A percentile compares a stretch with the other conserved stretches of the same genome.
These are phyloP conservation scores for Hyaloscypha finlandica DNA, from an alignment of 495 filamentous ascomycete species.

Conservation along the genomic window DNA sequence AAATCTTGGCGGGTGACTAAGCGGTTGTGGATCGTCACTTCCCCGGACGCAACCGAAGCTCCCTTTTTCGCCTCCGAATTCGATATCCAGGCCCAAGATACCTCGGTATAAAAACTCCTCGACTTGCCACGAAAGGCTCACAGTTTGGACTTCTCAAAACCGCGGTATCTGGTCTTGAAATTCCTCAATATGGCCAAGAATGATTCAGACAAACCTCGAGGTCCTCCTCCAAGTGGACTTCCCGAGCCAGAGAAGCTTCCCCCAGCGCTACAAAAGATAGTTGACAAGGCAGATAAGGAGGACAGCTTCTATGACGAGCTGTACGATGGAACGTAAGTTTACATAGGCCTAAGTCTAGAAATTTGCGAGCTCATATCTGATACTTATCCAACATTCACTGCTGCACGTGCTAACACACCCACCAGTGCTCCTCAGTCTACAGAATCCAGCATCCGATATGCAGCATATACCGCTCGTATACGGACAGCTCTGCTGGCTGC, in stretches of 20 bases:
- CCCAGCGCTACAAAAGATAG: slow-evolving; percentile 65
- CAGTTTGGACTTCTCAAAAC: neutral
- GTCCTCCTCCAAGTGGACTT: slow-evolving; percentile 43
- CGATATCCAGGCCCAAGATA: neutral
- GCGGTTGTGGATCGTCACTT: slow-evolving; percentile 10
- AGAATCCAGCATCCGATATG: slow-evolving; percentile 83
- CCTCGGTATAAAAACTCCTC: neutral
- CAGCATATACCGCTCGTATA: slow-evolving; percentile 83
- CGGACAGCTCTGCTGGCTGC: slow-evolving; percentile 88
- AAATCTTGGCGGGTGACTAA: slow-evolving; percentile 11
- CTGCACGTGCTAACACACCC: slow-evolving; percentile 17
- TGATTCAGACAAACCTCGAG: slow-evolving; percentile 25
- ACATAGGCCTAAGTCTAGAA: slow-evolving; percentile 4
- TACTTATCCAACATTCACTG: neutral
- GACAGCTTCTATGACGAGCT: slow-evolving; percentile 79
- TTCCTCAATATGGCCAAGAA: slow-evolving; percentile 28
- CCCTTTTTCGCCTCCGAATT: neutral
- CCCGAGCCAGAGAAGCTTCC: slow-evolving; percentile 65
- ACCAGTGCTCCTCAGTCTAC: slow-evolving; percentile 81
- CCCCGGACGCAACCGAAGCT: slow-evolving; percentile 19
- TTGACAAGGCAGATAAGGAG: slow-evolving; percentile 65
- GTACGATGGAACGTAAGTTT: slow-evolving; percentile 74
- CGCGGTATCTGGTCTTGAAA: neutral
- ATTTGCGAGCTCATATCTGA: slow-evolving; percentile 1
- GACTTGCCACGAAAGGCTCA: neutral